Percentiles rank a stretch among this genome's conserved stretches.
Evolutionary conservation across 2,329 filamentous ascomycete species (phyloP).

Genomic region (Penicillium corylophilum): DNA sequence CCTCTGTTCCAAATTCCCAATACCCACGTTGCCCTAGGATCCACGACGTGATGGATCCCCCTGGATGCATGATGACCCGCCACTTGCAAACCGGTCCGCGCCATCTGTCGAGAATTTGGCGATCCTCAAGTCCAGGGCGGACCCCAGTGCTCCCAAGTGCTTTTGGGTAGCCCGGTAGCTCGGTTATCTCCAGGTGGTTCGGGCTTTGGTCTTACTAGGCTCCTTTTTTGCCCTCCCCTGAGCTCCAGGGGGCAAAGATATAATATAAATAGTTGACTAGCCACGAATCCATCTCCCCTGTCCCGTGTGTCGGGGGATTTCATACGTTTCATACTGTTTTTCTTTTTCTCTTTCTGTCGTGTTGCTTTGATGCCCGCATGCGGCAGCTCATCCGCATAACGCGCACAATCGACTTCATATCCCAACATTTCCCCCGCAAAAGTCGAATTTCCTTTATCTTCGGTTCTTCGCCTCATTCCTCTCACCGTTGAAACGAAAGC

Average conservation of each 20-base stretch:
- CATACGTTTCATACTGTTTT: not conserved
- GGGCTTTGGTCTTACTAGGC: not conserved
- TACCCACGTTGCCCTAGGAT: not conserved
- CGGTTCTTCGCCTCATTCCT: not conserved
- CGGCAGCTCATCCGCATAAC: slow-evolving; percentile 20
- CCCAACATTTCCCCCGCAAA: slow-evolving; percentile 7
- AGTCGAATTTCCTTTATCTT: not conserved
- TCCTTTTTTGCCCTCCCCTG: not conserved
- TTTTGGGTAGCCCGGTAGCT: not conserved
- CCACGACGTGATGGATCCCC: slow-evolving; percentile 27
- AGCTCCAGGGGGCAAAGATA: not conserved
- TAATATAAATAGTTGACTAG: slow-evolving; percentile 3
- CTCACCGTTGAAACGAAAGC: slow-evolving; percentile 5
- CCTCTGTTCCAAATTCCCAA: not conserved
- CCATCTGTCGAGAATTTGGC: not conserved
- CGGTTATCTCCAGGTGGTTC: not conserved
- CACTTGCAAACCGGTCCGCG: slow-evolving; percentile 30
- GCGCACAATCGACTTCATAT: slow-evolving; percentile 13
- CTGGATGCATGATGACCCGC: slow-evolving; percentile 30
- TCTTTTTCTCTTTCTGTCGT: slow-evolving; percentile 4
- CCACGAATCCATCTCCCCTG: not conserved
- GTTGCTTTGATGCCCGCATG: slow-evolving; percentile 20
- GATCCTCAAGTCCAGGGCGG: not conserved
- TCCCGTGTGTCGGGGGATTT: not conserved
- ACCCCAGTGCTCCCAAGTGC: not conserved